Base-by-base conservation (phyloP, 73 alveolate genomes). In the Paramecium pentaurelia region DNA sequence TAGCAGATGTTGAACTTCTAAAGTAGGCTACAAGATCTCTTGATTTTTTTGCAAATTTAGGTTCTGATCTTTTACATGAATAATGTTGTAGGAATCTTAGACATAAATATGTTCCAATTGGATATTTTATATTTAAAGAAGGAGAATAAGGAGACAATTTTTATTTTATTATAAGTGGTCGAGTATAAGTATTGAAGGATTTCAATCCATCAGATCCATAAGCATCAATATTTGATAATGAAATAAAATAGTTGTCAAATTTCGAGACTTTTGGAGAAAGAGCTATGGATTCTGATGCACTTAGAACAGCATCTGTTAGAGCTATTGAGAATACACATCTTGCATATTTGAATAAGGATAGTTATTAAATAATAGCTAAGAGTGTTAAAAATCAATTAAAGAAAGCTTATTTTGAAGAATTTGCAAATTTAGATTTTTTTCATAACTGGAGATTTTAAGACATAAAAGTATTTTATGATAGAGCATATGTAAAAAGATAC, bases 381-480 rank as follows among this genome's bases (percentile, higher is more conserved):
- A 77, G 49, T 42, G 64, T 42, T 3, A 77, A 77, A 77, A 22
- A 28, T 22, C 25, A 77, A 14, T 22, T 77, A 25, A 77, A 77
- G 71, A 77, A 42, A 38, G 37, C 89, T 0, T 77, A 77, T 44
- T 77, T 77, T 18, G 89, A 77, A 77, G 89, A 77, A 77, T 77
- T 77, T 77, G 64, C 64, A n/a, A 77, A 77, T 77, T 77, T 77
- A 77, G 86, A 71, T 49, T 18, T 71, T 20, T 77, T 77, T 77
- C 40, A n/a, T 27, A 22, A 11, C 42, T 77, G 89, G 89, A 77
- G 89, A 42, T 77, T 77, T 44, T 42, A 77, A 18, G 89, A 77
- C 27, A 44, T 77, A 1, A 77, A 44, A n/a, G 89, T 38, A 14
- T 77, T 77, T 42, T 77, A 77, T 77, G 89, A 77, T 22, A 40